A percentile compares a stretch with the other conserved stretches of the same genome.
These are phyloP conservation scores for Paramyrothecium roridum DNA, from an alignment of 2,329 filamentous ascomycete species.

Conservation along the genomic window DNA sequence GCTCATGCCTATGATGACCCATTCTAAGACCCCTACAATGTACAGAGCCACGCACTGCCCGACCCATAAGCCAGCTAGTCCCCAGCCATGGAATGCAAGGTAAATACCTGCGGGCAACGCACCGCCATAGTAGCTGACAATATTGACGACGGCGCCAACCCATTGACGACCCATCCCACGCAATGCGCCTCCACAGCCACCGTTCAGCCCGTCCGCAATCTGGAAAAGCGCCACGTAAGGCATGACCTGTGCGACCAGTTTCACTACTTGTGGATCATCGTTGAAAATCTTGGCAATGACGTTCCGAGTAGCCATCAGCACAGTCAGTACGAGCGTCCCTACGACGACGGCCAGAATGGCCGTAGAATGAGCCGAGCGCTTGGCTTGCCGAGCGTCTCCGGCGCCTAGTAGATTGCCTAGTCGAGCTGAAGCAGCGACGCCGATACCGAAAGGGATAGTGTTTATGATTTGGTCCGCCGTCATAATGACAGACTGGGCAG, in stretches of 20 bases:
- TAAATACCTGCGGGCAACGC: constrained; percentile 79
- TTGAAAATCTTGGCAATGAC: constrained; percentile 80
- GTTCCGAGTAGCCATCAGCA: constrained; percentile 68
- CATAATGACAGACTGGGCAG: constrained; percentile 87
- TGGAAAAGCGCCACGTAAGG: constrained; percentile 88
- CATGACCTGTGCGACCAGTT: constrained; percentile 72
- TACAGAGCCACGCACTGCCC: constrained; percentile 81
- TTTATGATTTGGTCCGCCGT: constrained; percentile 82
- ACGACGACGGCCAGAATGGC: constrained; percentile 70
- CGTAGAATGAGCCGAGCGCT: constrained; percentile 70
- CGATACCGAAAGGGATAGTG: constrained; percentile 83
- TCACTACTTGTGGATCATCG: constrained; percentile 68
- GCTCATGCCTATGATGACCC: constrained; percentile 74
- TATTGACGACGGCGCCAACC: constrained; percentile 77
- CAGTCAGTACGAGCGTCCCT: constrained; percentile 62
- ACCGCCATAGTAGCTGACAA: constrained; percentile 79
- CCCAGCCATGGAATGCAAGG: constrained; percentile 84
- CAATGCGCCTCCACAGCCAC: constrained; percentile 76
- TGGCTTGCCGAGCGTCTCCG: constrained; percentile 61
- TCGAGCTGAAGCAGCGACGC: constrained; percentile 74
- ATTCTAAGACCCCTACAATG: constrained; percentile 73
- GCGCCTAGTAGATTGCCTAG: constrained; percentile 79
- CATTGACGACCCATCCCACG: constrained; percentile 85
- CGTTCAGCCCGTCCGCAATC: constrained; percentile 84
- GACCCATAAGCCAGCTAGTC: constrained; percentile 75